These are phyloP conservation scores for Ceratopteris richardii DNA, from an alignment of 75 land plant genomes.

Conservation along the genomic window DNA sequence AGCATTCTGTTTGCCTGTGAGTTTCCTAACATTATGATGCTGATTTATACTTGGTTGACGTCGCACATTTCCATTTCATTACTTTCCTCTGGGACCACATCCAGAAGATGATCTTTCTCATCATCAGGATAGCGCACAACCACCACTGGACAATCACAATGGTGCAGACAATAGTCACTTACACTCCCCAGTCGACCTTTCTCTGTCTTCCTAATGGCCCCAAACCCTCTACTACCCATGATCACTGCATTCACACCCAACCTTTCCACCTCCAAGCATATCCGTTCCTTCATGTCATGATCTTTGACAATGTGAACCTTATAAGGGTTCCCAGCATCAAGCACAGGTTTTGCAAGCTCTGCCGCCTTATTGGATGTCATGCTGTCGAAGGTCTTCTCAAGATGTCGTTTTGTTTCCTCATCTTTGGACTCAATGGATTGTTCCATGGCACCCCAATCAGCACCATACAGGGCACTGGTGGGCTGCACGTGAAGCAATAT, in stretches of 20 bases:
- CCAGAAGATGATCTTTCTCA: background rate
- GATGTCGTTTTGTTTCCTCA: background rate
- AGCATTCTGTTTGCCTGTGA: no score
- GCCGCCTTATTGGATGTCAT: no score
- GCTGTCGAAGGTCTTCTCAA: background rate
- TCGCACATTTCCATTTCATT: no score
- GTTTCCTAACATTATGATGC: no score
- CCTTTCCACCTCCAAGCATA: background rate
- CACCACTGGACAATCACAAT: no score
- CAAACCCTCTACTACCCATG: no score
- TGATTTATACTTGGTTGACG: no score
- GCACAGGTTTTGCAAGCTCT: background rate
- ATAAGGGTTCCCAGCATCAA: background rate
- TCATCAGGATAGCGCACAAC: background rate
- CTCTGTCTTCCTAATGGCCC: no score
- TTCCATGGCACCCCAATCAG: conserved; percentile 1
- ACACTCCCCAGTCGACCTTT: no score
- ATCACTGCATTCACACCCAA: background rate
- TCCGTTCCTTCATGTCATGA: background rate
- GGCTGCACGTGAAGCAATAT: conserved; percentile 3
- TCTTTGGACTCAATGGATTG: background rate
- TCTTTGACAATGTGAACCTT: background rate
- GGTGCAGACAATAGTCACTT: background rate
- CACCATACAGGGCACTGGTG: background rate
- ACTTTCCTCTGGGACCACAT: no score